Base-by-base conservation (phyloP, 1,139 yeast genomes). In the Zygosaccharomyces pseudobailii region DNA sequence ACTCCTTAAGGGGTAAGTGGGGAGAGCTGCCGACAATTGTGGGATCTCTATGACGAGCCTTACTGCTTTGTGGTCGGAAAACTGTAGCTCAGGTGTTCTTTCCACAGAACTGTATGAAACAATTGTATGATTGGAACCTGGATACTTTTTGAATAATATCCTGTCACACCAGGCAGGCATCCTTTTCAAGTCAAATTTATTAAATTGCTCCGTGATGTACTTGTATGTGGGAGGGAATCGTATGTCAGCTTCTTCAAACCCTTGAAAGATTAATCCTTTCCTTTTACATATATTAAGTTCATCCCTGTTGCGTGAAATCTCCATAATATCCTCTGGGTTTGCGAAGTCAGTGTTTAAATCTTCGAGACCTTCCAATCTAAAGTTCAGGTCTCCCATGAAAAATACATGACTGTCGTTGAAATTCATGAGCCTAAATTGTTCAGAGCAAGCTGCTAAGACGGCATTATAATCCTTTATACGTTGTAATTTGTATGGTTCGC, bases 151-250 rank as follows among this genome's bases (percentile, higher is more conserved):
- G 58, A 71, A 87, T 39, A 89, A 62, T 3, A 89, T 78, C 44
- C 97, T 70, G 62, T 89, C 97, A 65, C 96, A 88, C 95, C 96
- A 89, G 3, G 95, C 84, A 0, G 96, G 95, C 2, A 73, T 71
- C 48, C 96, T 69, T 54, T 80, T 82, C 4, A 65, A 44, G 53
- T 79, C 77, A 63, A 78, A 85, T 9, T 36, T 46, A 21, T 51
- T 45, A 2, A 43, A 27, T 10, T 59, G 45, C 19, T 78, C 77
- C 3, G 73, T 52, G 43, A 67, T 64, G 61, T 71, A 86, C 66
- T 89, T 89, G 70, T 84, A 89, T 0, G 95, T 86, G 7, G 96
- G 96, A 21, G 71, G 71, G 63, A 89, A 89, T 0, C 59, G 60
- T 10, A 89, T 73, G 13, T 69, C 65, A 0, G 81, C 75, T 65